Base-by-base conservation (phyloP, 371 early-diverging fungal genomes). In the Haplosporangium sp. region DNA sequence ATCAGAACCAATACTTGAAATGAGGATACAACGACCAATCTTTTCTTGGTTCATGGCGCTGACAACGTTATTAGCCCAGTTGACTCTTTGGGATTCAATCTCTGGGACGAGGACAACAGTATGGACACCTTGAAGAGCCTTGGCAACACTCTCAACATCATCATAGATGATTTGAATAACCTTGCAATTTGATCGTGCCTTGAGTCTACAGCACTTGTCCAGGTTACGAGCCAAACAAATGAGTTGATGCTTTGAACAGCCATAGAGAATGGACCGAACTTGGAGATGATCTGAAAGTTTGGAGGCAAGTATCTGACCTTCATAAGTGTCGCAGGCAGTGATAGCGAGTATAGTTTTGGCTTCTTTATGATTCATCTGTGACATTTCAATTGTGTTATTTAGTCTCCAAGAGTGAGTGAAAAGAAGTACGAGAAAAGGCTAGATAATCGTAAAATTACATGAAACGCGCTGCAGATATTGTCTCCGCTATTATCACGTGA, bases 1-100 rank as follows among this genome's bases (percentile, higher is more conserved):
- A 53, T 78, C 78, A 15, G 78, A 70, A 13, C 78, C 78, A 44
- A 78, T 73, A n/a, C 67, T 27, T 11, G 78, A 78, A 47, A 78
- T 70, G 64, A 67, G 39, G 19, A 73, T 56, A 34, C 78, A 78
- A 1, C 78, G 70, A 20, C 44, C 38, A 11, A 78, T 71, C n/a
- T 64, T 39, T 38, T 69, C 70, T 13, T 69, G 58, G 0, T 7
- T 35, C 70, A 78, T 73, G 17, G 27, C 56, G 40, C 63, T 67
- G 27, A 78, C 20, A 60, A 78, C 13, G 5, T 40, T 27, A 8
- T 63, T 40, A 7, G 67, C 67, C 66, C 69, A 60, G 34, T 73
- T 70, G 3, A 73, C 70, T 10, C 69, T 63, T 45, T 69, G 53
- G 9, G 65, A 48, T 17, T 66, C 70, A 40, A 73, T 69, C 64